Percentiles rank a stretch among this genome's conserved stretches.
These are phyloP conservation scores for Capsicum rhomboideum DNA, from an alignment of 257 asterid genomes.

Conservation along the genomic window DNA sequence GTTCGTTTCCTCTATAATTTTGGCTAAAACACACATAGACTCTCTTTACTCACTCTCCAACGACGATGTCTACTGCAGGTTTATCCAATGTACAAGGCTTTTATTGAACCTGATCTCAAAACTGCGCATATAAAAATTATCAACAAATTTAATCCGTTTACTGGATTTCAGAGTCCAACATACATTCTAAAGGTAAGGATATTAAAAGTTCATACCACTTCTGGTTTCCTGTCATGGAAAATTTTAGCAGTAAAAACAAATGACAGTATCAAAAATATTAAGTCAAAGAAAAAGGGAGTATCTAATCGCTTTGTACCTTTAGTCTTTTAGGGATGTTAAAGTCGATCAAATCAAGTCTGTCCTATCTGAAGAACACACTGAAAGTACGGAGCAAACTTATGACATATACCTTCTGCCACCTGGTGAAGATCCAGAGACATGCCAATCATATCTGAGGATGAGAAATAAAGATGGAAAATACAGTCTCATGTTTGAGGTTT, in stretches of 20 bases:
- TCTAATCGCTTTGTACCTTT: slow-evolving; percentile 13
- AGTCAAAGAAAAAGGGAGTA: background rate
- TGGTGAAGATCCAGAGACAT: slow-evolving; percentile 97
- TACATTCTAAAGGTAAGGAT: slow-evolving; percentile 76
- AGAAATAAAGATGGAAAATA: slow-evolving; percentile 95
- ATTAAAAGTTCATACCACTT: background rate
- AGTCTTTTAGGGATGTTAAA: slow-evolving; percentile 58
- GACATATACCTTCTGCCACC: slow-evolving; percentile 98
- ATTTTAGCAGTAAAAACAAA: background rate
- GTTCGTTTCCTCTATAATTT: slow-evolving; percentile 32
- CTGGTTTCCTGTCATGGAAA: background rate
- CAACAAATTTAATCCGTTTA: slow-evolving; percentile 92
- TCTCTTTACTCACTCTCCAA: background rate
- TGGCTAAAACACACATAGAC: background rate
- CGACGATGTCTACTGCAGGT: slow-evolving; percentile 39
- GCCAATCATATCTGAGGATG: slow-evolving; percentile 98
- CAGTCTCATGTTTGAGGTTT: slow-evolving; percentile 99
- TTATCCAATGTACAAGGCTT: slow-evolving; percentile 98
- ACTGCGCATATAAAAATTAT: slow-evolving; percentile 92
- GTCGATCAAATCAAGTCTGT: slow-evolving; percentile 62
- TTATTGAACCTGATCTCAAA: slow-evolving; percentile 91
- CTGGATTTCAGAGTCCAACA: slow-evolving; percentile 94
- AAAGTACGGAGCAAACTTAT: slow-evolving; percentile 68
- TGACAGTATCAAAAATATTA: background rate
- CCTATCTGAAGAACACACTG: slow-evolving; percentile 58